Base-by-base conservation (phyloP, 805 yeast genomes). In the Kregervanrija delftensis region DNA sequence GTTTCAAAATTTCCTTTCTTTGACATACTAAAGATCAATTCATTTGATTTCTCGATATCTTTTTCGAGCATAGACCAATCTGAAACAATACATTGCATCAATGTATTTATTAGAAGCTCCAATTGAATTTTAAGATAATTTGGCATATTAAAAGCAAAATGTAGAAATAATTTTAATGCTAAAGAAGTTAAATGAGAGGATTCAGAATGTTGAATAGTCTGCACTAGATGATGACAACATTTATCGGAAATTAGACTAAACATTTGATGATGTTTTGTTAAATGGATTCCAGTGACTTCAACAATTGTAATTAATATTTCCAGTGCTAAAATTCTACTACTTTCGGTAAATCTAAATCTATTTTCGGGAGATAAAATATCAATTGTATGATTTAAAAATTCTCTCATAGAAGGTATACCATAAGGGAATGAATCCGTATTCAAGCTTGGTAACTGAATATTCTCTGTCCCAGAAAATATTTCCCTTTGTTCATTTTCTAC, bases 151-250 rank as follows among this genome's bases (percentile, higher is more conserved):
- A 84, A 73, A 8, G 84, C 72, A 49, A 91, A 69, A 11, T 93
- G 79, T 4, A 86, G 72, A 55, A 88, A 83, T 28, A 89, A 69
- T 52, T 84, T 85, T 49, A 93, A 69, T 0, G 96, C 77, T 9
- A 85, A 79, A 49, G 82, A 86, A 12, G 91, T 68, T 10, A 93
- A 67, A 2, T 83, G 72, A 2, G 86, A 76, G 13, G 88, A 83
- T 50, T 87, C 95, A 2, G 76, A 71, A 32, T 78, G 74, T 49
- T 95, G 86, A 30, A 89, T 78, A 28, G 89, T 75, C 59, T 82
- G 93, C 39, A 91, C 76, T 30, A 90, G 72, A 56, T 87, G 86
- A 59, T 89, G 91, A 61, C 88, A 86, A n/a, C 90, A 75, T 9
- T 86, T 82, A 56, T 88, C 93, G 1, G 91, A 76, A 9, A 87